Evolutionary conservation across 352 stramenopile genomes (phyloP).

Genomic region (Phytophthora citrophthora): DNA sequence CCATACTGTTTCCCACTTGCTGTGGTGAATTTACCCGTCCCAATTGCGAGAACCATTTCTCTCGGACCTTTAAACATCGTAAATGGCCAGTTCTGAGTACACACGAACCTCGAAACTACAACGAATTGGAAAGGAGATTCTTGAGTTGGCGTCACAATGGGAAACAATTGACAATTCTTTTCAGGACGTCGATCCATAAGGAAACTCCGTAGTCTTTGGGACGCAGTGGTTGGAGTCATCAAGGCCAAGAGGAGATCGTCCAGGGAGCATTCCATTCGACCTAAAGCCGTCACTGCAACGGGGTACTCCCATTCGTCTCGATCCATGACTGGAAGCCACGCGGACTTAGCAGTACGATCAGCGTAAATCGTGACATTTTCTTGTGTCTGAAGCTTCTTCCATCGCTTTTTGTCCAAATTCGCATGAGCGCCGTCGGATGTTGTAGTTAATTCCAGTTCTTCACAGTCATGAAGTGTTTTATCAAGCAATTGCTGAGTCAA

Average conservation of each 20-base stretch:
- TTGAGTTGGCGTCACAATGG: conserved; percentile 19
- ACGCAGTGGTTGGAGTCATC: conserved; percentile 18
- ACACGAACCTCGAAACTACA: conserved; percentile 27
- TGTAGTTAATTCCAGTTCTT: conserved; percentile 15
- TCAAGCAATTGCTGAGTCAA: conserved; percentile 27
- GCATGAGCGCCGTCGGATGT: conserved; percentile 9
- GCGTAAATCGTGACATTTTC: conserved; percentile 30
- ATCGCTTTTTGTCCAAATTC: conserved; percentile 26
- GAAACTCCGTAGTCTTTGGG: conserved; percentile 23
- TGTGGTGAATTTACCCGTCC: conserved; percentile 18
- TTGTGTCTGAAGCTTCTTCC: conserved; percentile 38
- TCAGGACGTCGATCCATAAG: conserved; percentile 33
- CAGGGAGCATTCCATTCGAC: conserved; percentile 30
- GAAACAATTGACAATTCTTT: conserved; percentile 23
- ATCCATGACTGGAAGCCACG: conserved; percentile 28
- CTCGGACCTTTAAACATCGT: conserved; percentile 28
- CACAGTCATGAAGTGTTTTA: conserved; percentile 23
- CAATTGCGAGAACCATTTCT: conserved; percentile 28
- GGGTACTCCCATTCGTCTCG: conserved; percentile 29
- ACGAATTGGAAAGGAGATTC: conserved; percentile 26
- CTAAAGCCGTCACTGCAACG: conserved; percentile 26
- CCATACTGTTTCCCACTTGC: conserved; percentile 21
- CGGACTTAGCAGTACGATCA: conserved; percentile 24
- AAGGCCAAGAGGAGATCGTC: conserved; percentile 33
- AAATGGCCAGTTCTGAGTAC: conserved; percentile 31